Evolutionary conservation across 176 grass and related monocot genomes (phyloP).

Genomic region (Sorghum bicolor): Sorghum_bicolor_NCBIv3 NC_012876.2:2814001-2814500

Average conservation of each 20-base stretch:
- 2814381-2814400: background rate
- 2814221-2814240: background rate
- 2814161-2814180: background rate
- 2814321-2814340: background rate
- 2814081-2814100: background rate
- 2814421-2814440: background rate
- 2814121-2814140: background rate
- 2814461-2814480: background rate
- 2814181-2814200: background rate
- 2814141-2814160: background rate
- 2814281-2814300: background rate
- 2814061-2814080: background rate
- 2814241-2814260: background rate
- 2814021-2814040: background rate
- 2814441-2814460: conserved; percentile 15
- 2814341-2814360: background rate
- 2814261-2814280: background rate
- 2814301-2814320: background rate
- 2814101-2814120: background rate
- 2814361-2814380: background rate
- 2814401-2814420: background rate
- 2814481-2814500: conserved; percentile 39
- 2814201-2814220: background rate
- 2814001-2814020: background rate
- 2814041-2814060: background rate